phyloP scores from a whole-genome alignment of 805 yeast genomes.

The Teunomyces atbi region DNA sequence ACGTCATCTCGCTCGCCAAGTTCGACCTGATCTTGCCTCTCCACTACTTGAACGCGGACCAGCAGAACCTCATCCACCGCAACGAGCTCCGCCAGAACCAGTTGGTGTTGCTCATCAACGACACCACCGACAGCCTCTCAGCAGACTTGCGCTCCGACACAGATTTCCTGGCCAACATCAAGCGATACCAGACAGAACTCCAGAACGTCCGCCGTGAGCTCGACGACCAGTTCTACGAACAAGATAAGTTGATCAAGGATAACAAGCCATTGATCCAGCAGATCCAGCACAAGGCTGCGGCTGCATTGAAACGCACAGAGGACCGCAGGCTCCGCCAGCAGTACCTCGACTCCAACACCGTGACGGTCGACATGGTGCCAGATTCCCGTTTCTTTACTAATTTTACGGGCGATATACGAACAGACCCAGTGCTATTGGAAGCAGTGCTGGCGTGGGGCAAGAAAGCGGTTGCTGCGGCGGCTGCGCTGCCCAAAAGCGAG shows the following conservation, averaged over 20 bases:
- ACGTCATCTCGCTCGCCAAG: slow-evolving; percentile 21
- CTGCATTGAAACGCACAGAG: neutral
- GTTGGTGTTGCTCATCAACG: slow-evolving; percentile 29
- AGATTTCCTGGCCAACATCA: slow-evolving; percentile 24
- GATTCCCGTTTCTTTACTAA: slow-evolving; percentile 13
- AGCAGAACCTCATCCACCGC: slow-evolving; percentile 6
- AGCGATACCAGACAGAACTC: slow-evolving; percentile 22
- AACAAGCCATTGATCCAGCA: slow-evolving; percentile 5
- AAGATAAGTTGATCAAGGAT: slow-evolving; percentile 15
- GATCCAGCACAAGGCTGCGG: slow-evolving; percentile 5
- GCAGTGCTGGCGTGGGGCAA: slow-evolving; percentile 22
- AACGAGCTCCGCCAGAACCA: slow-evolving; percentile 25
- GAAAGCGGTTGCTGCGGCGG: slow-evolving; percentile 9
- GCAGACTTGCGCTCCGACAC: slow-evolving; percentile 17
- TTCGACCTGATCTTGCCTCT: neutral
- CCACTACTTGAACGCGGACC: neutral
- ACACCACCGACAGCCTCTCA: slow-evolving; percentile 29
- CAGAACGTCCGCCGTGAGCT: slow-evolving; percentile 20
- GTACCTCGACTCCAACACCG: slow-evolving; percentile 6
- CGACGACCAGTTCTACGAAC: slow-evolving; percentile 25
- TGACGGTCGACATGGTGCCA: slow-evolving; percentile 16
- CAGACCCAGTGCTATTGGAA: slow-evolving; percentile 10
- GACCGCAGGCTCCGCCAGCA: slow-evolving; percentile 2
- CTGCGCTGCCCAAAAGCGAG: slow-evolving; percentile 9
- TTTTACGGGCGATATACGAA: slow-evolving; percentile 11